These are phyloP conservation scores for Sclerotinia sclerotiorum DNA, from an alignment of 2,329 filamentous ascomycete species.

Conservation along the genomic window DNA sequence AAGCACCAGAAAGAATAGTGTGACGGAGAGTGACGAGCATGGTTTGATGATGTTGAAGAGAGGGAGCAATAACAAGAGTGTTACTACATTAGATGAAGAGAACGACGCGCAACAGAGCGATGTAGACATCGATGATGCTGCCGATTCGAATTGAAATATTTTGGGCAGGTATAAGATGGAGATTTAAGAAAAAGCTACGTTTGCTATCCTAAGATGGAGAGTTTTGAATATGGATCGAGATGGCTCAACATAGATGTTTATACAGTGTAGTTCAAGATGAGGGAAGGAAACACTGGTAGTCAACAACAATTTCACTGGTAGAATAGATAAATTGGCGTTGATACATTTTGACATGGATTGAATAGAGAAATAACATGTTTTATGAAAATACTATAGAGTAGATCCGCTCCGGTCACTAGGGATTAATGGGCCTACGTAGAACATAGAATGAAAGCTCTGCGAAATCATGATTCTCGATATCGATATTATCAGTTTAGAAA, in stretches of 20 bases:
- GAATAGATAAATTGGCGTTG: background rate
- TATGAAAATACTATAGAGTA: background rate
- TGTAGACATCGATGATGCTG: conserved; percentile 13
- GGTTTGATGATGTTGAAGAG: conserved; percentile 19
- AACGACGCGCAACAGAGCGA: background rate
- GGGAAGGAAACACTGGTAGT: background rate
- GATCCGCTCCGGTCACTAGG: background rate
- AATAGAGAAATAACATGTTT: background rate
- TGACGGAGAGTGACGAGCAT: conserved; percentile 35
- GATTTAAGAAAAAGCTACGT: background rate
- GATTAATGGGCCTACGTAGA: background rate
- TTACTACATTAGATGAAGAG: conserved; percentile 15
- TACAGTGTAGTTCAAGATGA: background rate
- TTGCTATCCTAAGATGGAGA: background rate
- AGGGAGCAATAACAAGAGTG: background rate
- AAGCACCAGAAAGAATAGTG: conserved; percentile 34
- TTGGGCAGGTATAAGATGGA: background rate
- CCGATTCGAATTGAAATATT: conserved; percentile 2
- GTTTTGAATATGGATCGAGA: background rate
- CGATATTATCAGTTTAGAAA: background rate
- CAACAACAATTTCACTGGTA: background rate
- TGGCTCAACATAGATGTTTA: background rate
- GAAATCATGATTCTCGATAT: background rate
- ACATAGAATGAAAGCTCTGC: background rate
- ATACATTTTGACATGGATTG: background rate